Evolutionary conservation across 257 asterid genomes (phyloP).

Genomic region (Solanum ossicruentum): DNA sequence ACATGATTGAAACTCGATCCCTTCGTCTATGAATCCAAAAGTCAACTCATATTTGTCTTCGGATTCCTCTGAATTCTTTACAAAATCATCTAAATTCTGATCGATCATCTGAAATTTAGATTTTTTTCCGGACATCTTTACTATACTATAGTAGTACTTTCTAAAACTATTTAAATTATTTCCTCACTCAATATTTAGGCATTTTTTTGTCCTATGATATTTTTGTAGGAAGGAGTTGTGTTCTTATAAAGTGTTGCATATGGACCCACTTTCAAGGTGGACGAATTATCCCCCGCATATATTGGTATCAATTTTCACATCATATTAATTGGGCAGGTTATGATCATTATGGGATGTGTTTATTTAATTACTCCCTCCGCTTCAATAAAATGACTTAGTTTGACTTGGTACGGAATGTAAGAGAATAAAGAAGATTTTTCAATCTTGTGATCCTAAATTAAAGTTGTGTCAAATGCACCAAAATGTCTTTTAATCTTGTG

Average conservation of each 20-base stretch:
- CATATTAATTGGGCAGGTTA: not conserved
- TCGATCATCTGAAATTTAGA: not conserved
- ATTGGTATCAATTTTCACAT: not conserved
- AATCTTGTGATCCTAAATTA: no score
- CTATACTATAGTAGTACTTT: not conserved
- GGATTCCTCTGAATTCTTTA: not conserved
- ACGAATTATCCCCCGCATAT: not conserved
- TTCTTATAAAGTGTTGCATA: not conserved
- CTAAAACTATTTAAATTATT: not conserved
- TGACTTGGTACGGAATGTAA: no score
- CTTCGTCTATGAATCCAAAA: conserved; percentile 23
- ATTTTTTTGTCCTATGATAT: not conserved
- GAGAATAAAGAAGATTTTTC: no score
- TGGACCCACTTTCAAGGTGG: not conserved
- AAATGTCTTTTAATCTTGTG: no score
- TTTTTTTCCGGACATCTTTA: not conserved
- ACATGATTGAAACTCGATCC: conserved; percentile 4
- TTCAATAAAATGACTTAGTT: rapidly evolving
- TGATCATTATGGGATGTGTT: not conserved
- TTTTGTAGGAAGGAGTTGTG: not conserved
- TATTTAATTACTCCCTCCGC: not conserved
- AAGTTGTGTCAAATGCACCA: no score
- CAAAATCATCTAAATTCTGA: not conserved
- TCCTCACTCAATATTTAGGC: not conserved
- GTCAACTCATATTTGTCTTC: conserved; percentile 5